A percentile compares a stretch with the other conserved stretches of the same genome.
Evolutionary conservation across 1,139 yeast genomes (phyloP).

Genomic region (Zhuliangozyma parablackwelliae): DNA sequence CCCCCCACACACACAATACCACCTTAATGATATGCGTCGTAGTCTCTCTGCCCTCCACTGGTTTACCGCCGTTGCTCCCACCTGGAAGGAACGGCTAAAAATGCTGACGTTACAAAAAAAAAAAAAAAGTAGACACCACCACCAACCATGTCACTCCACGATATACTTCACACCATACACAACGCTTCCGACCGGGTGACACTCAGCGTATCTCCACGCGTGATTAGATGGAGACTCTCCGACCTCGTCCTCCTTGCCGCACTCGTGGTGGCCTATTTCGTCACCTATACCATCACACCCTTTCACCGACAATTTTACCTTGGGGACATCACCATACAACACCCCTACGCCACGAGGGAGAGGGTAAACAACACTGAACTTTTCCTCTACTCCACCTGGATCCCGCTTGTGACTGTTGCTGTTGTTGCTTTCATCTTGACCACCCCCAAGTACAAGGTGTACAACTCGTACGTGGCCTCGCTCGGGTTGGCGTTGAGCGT

Average conservation of each 20-base stretch:
- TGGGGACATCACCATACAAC: conserved; percentile 48
- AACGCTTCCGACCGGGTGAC: conserved; percentile 38
- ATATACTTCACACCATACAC: conserved; percentile 1
- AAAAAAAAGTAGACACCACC: conserved; percentile 1
- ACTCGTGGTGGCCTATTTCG: conserved; percentile 38
- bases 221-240: conserved; percentile 54
- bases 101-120: not conserved
- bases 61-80: no score
- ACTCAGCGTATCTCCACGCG: conserved; percentile 33
- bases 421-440: conserved; percentile 24
- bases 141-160: not conserved
- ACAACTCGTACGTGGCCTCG: conserved; percentile 36
- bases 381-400: conserved; percentile 33
- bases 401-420: conserved; percentile 31
- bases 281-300: conserved; percentile 50
- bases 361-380: conserved; percentile 44
- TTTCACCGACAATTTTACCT: conserved; percentile 65
- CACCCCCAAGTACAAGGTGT: conserved; percentile 30
- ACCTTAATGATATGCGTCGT: no score
- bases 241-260: conserved; percentile 46
- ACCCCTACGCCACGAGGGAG: conserved; percentile 67
- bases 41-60: no score
- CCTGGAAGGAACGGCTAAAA: not conserved
- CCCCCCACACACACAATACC: no score
- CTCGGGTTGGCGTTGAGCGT: conserved; percentile 38